A percentile compares a stretch with the other conserved stretches of the same genome.
Conservation (phyloP, 2,329 filamentous ascomycete genomes). For the Aspergillus flavus region DNA sequence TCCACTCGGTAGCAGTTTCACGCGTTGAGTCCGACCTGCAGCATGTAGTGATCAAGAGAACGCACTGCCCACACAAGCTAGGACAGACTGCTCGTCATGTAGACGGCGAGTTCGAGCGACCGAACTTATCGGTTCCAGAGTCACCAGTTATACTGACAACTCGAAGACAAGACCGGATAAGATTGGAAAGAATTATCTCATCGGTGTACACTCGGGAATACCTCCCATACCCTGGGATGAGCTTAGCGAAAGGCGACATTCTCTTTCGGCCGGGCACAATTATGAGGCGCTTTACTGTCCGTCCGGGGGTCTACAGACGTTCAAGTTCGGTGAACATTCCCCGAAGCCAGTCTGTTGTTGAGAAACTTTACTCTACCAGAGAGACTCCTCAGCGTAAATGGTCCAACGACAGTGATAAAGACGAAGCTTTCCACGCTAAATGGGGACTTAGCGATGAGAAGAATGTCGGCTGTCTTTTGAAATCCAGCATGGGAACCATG, state of each 20-base stretch:
- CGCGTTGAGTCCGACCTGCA: slow-evolving; percentile 68
- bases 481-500: slow-evolving; percentile 9
- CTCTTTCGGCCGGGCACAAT: slow-evolving; percentile 75
- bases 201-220: slow-evolving; percentile 84
- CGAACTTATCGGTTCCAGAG: slow-evolving; percentile 75
- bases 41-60: slow-evolving; percentile 86
- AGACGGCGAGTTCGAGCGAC: slow-evolving; percentile 68
- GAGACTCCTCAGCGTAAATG: not conserved
- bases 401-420: not conserved
- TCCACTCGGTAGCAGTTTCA: slow-evolving; percentile 76
- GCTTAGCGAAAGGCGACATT: slow-evolving; percentile 66
- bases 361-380: not conserved
- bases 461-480: slow-evolving; percentile 2
- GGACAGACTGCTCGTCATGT: slow-evolving; percentile 47
- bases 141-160: slow-evolving; percentile 73
- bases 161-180: slow-evolving; percentile 71
- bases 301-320: slow-evolving; percentile 73
- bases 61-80: slow-evolving; percentile 65
- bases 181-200: slow-evolving; percentile 71
- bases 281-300: slow-evolving; percentile 83
- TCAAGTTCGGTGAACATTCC: slow-evolving; percentile 57
- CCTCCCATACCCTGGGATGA: slow-evolving; percentile 83
- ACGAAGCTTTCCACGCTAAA: not conserved
- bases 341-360: not conserved
- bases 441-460: slow-evolving; percentile 11